Evolutionary conservation across 169 alveolate genomes (phyloP), one percentile per base, ranked within the genome.

Genomic region (Plasmodium malariae): DNA sequence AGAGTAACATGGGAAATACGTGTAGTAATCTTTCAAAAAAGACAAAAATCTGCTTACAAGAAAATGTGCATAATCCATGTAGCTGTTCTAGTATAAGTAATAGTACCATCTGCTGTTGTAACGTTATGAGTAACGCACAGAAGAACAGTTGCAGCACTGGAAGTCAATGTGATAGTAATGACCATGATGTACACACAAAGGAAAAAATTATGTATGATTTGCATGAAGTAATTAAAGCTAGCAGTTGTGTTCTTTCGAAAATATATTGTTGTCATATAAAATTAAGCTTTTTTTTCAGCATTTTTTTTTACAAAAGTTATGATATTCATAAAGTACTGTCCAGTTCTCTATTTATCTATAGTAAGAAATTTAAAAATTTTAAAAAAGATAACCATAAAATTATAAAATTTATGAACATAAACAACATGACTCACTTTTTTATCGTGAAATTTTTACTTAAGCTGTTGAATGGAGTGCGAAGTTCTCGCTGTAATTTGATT

Each of bases 371-470:
- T 26, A 83, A 83, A 28, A 83, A 32, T 49, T 83, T 83, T 83
- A 83, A 49, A 67, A 67, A 59, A 51, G 91, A 83, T 1, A 67
- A 67, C 24, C 78, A 48, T 19, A 83, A 83, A 48, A 36, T 28
- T 59, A 83, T 83, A 24, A 83, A 67, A 68, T 65, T 83, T 51
- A 83, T 83, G 91, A 83, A 83, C 65, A 26, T 83, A 19, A 83
- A 67, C 34, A 67, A 83, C 60, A 83, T 83, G 2, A 67, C 91
- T 14, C 91, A 83, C 17, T 34, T 83, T 14, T 54, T 65, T 43
- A 83, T 59, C n/a, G 49, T 67, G 9, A 83, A 68, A 17, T 83
- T 83, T 54, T 34, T 83, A 17, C 19, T 83, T 0, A 48, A 83
- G 6, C 67, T 30, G 7, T 1, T 83, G 30, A 34, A 21, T 0